phyloP scores from a whole-genome alignment of 495 filamentous ascomycete species.

The Penicillium manginii region DNA sequence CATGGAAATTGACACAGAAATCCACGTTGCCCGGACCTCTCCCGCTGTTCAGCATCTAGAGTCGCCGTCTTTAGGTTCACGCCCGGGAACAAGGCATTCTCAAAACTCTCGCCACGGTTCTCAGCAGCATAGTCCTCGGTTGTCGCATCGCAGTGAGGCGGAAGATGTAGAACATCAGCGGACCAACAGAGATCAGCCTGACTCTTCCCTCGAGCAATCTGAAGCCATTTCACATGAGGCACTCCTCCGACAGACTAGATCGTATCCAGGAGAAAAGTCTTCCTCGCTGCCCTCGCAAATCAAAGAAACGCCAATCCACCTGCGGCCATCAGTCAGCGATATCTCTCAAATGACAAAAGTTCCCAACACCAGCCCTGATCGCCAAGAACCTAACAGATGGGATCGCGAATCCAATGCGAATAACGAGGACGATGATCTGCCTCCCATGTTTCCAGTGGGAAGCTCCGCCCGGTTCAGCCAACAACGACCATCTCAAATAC shows the following conservation, averaged over 20 bases:
- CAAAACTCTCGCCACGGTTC: neutral
- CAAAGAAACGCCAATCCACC: slow-evolving; percentile 45
- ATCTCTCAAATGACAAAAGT: slow-evolving; percentile 39
- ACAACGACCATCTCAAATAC: slow-evolving; percentile 28
- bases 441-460: slow-evolving; percentile 34
- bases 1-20: slow-evolving; percentile 21
- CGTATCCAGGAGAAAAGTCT: slow-evolving; percentile 30
- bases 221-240: neutral
- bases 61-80: slow-evolving; percentile 30
- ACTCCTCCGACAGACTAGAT: slow-evolving; percentile 1
- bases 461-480: slow-evolving; percentile 25
- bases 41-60: slow-evolving; percentile 33
- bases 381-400: slow-evolving; percentile 30
- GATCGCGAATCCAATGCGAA: slow-evolving; percentile 33
- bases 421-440: slow-evolving; percentile 50
- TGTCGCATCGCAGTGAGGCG: neutral
- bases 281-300: slow-evolving; percentile 49
- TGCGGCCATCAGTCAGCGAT: slow-evolving; percentile 30
- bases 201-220: neutral
- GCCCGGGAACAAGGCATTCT: slow-evolving; percentile 5
- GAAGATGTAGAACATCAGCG: slow-evolving; percentile 11
- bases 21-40: slow-evolving; percentile 27
- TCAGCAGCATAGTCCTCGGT: slow-evolving; percentile 2
- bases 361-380: slow-evolving; percentile 48
- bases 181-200: slow-evolving; percentile 10